Percentiles rank a stretch among this genome's conserved stretches.
Evolutionary conservation across 345 rosid genomes (phyloP).

Genomic region (Eucalyptus viminalis): DNA sequence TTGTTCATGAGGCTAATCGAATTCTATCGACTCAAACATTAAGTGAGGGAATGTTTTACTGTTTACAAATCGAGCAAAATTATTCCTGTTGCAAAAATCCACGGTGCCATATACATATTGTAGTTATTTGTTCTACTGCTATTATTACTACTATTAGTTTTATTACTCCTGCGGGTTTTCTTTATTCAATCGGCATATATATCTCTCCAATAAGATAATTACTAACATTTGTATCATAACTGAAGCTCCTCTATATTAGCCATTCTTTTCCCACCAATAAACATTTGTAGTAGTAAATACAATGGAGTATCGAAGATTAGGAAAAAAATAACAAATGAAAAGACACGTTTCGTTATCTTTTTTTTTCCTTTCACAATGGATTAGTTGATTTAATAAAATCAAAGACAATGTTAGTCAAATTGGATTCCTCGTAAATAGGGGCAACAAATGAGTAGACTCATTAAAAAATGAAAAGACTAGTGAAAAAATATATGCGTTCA

Average conservation of each 20-base stretch:
- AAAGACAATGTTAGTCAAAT: not conserved
- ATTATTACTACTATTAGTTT: no score
- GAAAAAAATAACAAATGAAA: not conserved
- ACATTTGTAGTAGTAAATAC: not conserved
- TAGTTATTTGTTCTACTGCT: no score
- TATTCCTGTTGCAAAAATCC: not conserved
- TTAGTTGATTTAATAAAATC: not conserved
- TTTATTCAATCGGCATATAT: not conserved
- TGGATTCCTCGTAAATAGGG: not conserved
- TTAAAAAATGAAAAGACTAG: no score
- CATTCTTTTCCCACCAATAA: no score
- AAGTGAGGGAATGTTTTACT: not conserved
- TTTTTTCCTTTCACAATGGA: no score
- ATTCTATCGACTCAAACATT: no score
- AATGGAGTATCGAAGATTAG: not conserved
- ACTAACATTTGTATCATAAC: not conserved
- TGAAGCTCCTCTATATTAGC: not conserved
- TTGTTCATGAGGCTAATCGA: no score
- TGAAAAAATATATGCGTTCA: not conserved
- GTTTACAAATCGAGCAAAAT: not conserved
- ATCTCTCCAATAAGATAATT: not conserved
- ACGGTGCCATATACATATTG: not conserved
- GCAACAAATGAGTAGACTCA: not conserved
- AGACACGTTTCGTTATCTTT: not conserved
- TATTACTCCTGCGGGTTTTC: not conserved